Percentiles rank a stretch among this genome's conserved stretches.
Conservation (phyloP, 1,139 yeast species). For the Kodamaea suecica region DNA sequence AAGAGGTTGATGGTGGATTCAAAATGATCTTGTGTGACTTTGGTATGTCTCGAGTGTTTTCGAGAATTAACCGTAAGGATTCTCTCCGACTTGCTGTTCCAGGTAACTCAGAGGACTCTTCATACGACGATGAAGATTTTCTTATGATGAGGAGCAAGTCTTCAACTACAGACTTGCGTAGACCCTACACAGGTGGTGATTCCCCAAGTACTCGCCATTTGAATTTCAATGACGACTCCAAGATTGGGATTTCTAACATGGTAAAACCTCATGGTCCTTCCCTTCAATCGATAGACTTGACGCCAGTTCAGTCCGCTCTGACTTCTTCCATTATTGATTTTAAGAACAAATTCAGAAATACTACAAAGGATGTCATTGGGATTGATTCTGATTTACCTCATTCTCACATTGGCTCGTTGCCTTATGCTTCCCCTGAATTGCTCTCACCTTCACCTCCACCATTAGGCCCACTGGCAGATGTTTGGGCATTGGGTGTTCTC, state of each 20-base stretch:
- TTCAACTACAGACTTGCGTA: constrained; percentile 31
- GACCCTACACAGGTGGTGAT: constrained; percentile 36
- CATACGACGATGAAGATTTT: constrained; percentile 14
- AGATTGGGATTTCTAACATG: constrained; percentile 31
- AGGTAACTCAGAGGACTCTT: not conserved
- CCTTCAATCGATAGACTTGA: constrained; percentile 31
- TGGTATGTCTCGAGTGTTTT: constrained; percentile 63
- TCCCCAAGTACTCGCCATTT: constrained; percentile 24
- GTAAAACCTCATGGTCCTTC: constrained; percentile 35
- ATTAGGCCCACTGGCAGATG: constrained; percentile 71
- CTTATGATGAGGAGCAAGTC: constrained; percentile 48
- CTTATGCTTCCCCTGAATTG: constrained; percentile 89
- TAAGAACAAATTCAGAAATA: constrained; percentile 13
- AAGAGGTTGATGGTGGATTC: constrained; percentile 23
- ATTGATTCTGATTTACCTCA: constrained; percentile 52
- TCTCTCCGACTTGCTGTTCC: constrained; percentile 13
- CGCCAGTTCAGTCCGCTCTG: constrained; percentile 26
- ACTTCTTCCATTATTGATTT: constrained; percentile 12
- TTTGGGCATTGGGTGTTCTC: constrained; percentile 89
- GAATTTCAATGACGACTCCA: constrained; percentile 27
- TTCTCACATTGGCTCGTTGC: constrained; percentile 80
- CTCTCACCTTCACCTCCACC: constrained; percentile 65
- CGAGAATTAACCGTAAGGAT: constrained; percentile 27
- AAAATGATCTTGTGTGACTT: constrained; percentile 71
- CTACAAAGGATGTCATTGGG: constrained; percentile 9